phyloP scores from a whole-genome alignment of 2,329 filamentous ascomycete species.

The Aureobasidium sp. region DNA sequence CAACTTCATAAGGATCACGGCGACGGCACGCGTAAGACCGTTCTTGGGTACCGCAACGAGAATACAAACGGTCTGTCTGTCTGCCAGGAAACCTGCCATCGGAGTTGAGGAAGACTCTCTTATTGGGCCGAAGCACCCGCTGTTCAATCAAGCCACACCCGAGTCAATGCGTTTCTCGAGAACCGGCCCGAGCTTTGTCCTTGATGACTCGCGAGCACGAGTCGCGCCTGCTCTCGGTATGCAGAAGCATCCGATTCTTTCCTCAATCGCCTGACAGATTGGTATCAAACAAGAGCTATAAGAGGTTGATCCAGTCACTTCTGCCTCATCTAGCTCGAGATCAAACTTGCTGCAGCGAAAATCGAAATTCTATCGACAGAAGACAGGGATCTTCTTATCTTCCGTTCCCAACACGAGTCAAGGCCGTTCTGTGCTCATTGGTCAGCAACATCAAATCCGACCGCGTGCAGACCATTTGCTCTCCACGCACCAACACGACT shows the following conservation, averaged over 20 bases:
- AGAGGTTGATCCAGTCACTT: background rate
- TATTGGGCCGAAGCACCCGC: background rate
- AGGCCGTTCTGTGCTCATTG: background rate
- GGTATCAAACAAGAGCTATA: background rate
- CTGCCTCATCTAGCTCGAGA: too few relatives aligned
- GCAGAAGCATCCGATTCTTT: background rate
- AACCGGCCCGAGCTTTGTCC: background rate
- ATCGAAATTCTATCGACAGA: background rate
- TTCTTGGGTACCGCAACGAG: background rate
- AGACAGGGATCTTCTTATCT: background rate
- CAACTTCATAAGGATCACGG: background rate
- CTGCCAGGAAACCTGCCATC: background rate
- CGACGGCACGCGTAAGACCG: background rate
- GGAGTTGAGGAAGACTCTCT: background rate
- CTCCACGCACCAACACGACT: background rate
- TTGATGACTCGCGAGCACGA: background rate
- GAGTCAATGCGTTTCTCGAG: background rate
- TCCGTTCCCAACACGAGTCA: background rate
- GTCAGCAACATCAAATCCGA: background rate
- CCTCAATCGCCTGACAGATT: background rate
- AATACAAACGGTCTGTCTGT: background rate
- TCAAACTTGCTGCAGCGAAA: background rate
- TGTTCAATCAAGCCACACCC: background rate
- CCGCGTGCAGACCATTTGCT: background rate
- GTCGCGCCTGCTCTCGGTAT: background rate